These are phyloP conservation scores for Cladobotryum mycophilum DNA, from an alignment of 2,329 filamentous ascomycete species.

Conservation along the genomic window DNA sequence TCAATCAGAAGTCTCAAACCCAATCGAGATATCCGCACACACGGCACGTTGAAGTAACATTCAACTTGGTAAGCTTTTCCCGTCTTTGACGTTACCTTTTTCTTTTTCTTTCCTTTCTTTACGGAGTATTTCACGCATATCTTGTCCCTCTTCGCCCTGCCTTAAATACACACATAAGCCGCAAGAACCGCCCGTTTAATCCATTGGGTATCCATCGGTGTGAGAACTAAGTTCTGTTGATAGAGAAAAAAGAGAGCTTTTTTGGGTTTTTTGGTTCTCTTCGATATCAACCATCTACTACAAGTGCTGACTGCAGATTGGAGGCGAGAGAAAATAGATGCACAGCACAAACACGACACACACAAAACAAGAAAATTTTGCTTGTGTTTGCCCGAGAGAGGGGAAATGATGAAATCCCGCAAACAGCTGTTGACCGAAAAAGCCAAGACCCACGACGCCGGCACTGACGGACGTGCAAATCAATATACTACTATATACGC, in stretches of 20 bases:
- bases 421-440: not conserved
- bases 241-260: no score
- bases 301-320: not conserved
- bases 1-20: not conserved
- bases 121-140: not conserved
- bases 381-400: not conserved
- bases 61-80: not conserved
- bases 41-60: not conserved
- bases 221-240: no score
- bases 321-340: not conserved
- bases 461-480: constrained; percentile 4
- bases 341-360: no score
- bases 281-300: not conserved
- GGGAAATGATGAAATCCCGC: no score
- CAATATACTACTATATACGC: constrained; percentile 2
- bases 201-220: no score
- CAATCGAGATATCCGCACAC: not conserved
- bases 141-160: not conserved
- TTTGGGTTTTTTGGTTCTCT: not conserved
- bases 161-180: no score
- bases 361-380: no score
- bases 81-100: not conserved
- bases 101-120: not conserved
- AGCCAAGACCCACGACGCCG: constrained; percentile 3
- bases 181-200: no score